Evolutionary conservation across 768 basidiomycete species (phyloP).

Genomic region (Asterophora parasitica): DNA sequence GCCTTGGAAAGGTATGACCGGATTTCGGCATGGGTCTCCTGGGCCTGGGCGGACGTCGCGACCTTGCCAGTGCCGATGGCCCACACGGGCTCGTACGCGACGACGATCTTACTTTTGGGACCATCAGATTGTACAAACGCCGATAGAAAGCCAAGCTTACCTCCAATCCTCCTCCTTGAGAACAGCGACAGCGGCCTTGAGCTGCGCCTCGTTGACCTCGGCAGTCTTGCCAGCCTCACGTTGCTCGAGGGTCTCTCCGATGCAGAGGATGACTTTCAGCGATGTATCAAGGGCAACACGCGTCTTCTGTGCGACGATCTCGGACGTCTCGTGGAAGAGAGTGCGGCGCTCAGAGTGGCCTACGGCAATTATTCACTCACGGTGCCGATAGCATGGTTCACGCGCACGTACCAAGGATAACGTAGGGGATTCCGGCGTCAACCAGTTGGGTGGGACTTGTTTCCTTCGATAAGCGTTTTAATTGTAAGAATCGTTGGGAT

Average conservation of each 20-base stretch:
- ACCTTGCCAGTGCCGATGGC: conserved; percentile 98
- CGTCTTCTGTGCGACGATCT: conserved; percentile 81
- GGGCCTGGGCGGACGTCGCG: conserved; percentile 87
- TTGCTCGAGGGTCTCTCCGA: conserved; percentile 90
- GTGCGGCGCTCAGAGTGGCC: conserved; percentile 97
- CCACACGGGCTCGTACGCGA: conserved; percentile 98
- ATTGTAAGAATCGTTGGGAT: not conserved
- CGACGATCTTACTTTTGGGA: conserved; percentile 68
- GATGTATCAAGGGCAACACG: conserved; percentile 71
- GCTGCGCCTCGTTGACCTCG: conserved; percentile 76
- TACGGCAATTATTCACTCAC: conserved; percentile 1
- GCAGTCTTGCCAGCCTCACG: conserved; percentile 77
- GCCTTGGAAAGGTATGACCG: conserved; percentile 64
- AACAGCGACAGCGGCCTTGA: conserved; percentile 66
- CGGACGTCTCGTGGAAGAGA: conserved; percentile 85
- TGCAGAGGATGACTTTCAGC: conserved; percentile 89
- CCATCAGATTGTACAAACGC: too few relatives aligned
- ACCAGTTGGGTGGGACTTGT: conserved; percentile 75
- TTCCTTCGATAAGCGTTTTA: not conserved
- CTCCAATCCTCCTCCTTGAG: conserved; percentile 72
- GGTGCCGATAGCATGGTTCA: not conserved
- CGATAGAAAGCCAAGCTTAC: conserved; percentile 36
- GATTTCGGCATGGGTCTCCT: conserved; percentile 83
- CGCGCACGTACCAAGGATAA: conserved; percentile 69
- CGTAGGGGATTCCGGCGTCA: conserved; percentile 85